Evolutionary conservation across 192 early-diverging fungal species (phyloP).

Genomic region (Podila epicladia): DNA sequence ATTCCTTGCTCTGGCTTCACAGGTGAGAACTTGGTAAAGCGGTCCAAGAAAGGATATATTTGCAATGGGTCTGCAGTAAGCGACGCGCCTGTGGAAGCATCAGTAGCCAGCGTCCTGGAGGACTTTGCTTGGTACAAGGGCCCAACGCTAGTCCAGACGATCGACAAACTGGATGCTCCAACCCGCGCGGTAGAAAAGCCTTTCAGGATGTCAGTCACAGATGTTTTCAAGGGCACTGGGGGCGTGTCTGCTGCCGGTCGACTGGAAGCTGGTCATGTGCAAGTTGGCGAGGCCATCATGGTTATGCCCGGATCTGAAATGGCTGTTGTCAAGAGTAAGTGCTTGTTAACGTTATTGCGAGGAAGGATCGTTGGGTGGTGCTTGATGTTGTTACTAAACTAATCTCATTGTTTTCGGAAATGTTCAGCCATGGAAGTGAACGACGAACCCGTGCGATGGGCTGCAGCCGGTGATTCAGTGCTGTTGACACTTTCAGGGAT

Average conservation of each 20-base stretch:
- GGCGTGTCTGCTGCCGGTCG: conserved; percentile 87
- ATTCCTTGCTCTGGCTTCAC: conserved; percentile 93
- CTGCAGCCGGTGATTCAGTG: conserved; percentile 93
- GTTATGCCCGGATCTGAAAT: conserved; percentile 84
- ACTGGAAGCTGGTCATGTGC: conserved; percentile 88
- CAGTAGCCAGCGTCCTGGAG: conserved; percentile 21
- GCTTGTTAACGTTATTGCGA: not conserved
- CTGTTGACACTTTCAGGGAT: conserved; percentile 76
- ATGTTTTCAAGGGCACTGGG: conserved; percentile 93
- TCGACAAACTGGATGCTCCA: conserved; percentile 83
- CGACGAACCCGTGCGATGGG: conserved; percentile 82
- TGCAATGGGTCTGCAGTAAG: conserved; percentile 45
- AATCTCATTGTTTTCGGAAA: conserved; percentile 8
- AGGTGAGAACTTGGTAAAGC: conserved; percentile 83
- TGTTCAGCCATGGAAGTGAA: conserved; percentile 77
- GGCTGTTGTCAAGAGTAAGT: conserved; percentile 79
- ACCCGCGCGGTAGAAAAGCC: conserved; percentile 79
- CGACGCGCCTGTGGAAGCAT: conserved; percentile 10
- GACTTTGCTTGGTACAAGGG: conserved; percentile 82
- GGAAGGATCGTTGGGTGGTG: not conserved
- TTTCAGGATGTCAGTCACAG: conserved; percentile 86
- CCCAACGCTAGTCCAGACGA: conserved; percentile 75
- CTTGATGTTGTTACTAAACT: not conserved
- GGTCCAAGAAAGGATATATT: conserved; percentile 41
- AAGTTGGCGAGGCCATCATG: conserved; percentile 84